A percentile compares a stretch with the other conserved stretches of the same genome.
These are phyloP conservation scores for Pythium chondricola DNA, from an alignment of 352 stramenopile genomes.

Conservation along the genomic window DNA sequence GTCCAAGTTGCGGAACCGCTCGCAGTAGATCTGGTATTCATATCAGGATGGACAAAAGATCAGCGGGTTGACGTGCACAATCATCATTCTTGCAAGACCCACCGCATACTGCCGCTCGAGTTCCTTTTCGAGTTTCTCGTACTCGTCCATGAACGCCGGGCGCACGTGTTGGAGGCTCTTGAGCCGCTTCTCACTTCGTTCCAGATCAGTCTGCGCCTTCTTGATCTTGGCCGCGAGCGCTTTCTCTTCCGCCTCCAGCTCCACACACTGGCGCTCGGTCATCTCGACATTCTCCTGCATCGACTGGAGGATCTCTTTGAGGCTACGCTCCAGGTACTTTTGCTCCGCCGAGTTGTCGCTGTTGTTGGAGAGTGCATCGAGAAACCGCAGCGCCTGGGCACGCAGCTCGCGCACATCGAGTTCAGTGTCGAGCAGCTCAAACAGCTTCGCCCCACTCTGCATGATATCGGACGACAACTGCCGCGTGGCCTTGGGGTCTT, in stretches of 20 bases:
- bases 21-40: slow-evolving; percentile 74
- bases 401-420: slow-evolving; percentile 80
- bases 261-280: slow-evolving; percentile 84
- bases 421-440: slow-evolving; percentile 90
- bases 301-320: slow-evolving; percentile 65
- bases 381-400: slow-evolving; percentile 86
- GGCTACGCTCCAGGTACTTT: slow-evolving; percentile 81
- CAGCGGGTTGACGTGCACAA: background rate
- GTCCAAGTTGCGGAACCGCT: slow-evolving; percentile 94
- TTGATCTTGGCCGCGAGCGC: slow-evolving; percentile 90
- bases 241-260: slow-evolving; percentile 91
- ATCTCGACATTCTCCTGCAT: slow-evolving; percentile 84
- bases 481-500: slow-evolving; percentile 87
- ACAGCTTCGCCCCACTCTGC: slow-evolving; percentile 88
- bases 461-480: slow-evolving; percentile 92
- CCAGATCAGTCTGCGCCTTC: slow-evolving; percentile 92
- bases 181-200: slow-evolving; percentile 93
- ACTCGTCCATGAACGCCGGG: slow-evolving; percentile 97
- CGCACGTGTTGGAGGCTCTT: slow-evolving; percentile 89
- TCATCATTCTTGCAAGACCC: too few species aligned
- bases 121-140: slow-evolving; percentile 96
- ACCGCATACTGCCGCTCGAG: slow-evolving; percentile 93
- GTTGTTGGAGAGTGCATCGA: slow-evolving; percentile 87
- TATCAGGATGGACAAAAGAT: background rate
- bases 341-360: slow-evolving; percentile 82